Conservation (phyloP, 352 stramenopile genomes). For the Bremia lactucae region DNA sequence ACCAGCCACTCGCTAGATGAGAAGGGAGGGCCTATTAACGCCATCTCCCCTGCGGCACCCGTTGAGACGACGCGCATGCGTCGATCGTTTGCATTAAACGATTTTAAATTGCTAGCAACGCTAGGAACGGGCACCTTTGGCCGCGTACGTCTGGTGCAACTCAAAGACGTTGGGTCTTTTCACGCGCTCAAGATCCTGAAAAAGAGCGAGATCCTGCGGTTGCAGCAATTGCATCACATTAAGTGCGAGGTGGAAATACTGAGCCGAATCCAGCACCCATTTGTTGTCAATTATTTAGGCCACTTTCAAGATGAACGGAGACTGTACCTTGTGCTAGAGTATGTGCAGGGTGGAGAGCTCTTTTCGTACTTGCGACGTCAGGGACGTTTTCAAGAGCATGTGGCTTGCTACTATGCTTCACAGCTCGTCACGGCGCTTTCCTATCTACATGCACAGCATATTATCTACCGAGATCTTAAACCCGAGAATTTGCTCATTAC, state of each 20-base stretch:
- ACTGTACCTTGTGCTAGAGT: conserved; percentile 88
- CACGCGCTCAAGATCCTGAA: conserved; percentile 89
- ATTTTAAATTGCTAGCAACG: conserved; percentile 75
- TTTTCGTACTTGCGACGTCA: conserved; percentile 86
- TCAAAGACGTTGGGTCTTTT: conserved; percentile 43
- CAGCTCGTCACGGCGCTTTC: conserved; percentile 83
- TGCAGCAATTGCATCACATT: conserved; percentile 87
- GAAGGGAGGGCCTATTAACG: conserved; percentile 37
- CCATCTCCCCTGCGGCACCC: conserved; percentile 36
- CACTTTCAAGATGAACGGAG: conserved; percentile 86
- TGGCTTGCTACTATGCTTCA: conserved; percentile 83
- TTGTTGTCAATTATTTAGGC: conserved; percentile 82
- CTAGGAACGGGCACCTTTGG: conserved; percentile 85
- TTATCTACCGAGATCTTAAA: conserved; percentile 91
- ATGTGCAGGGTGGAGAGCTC: conserved; percentile 87
- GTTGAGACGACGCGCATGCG: conserved; percentile 22
- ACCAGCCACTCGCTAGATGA: conserved; percentile 11
- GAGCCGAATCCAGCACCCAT: conserved; percentile 78
- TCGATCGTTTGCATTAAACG: conserved; percentile 35
- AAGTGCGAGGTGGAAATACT: conserved; percentile 88
- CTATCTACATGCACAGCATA: conserved; percentile 86
- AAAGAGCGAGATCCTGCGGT: conserved; percentile 83
- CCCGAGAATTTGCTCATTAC: conserved; percentile 90
- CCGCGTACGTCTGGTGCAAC: conserved; percentile 72
- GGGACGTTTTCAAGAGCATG: conserved; percentile 65